These are phyloP conservation scores for Piloderma croceum DNA, from an alignment of 768 basidiomycete species.

Conservation along the genomic window DNA sequence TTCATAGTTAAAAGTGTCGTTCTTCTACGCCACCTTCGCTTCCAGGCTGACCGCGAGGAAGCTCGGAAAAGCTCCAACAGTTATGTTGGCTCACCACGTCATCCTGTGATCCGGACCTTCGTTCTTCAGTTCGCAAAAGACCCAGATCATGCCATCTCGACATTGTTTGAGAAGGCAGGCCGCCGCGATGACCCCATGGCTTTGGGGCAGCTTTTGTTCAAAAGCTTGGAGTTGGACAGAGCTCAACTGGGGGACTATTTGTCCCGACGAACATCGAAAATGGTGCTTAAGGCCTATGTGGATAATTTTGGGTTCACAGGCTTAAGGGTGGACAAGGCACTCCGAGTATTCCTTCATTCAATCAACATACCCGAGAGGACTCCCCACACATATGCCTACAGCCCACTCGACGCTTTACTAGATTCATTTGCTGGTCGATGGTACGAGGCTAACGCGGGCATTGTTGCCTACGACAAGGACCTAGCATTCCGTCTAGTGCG, in stretches of 20 bases:
- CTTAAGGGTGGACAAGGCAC: constrained; percentile 79
- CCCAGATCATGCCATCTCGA: constrained; percentile 72
- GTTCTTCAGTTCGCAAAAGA: constrained; percentile 74
- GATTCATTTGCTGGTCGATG: constrained; percentile 83
- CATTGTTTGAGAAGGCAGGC: constrained; percentile 58
- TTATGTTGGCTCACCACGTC: constrained; percentile 39
- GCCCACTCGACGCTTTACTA: constrained; percentile 53
- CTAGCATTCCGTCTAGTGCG: constrained; percentile 71
- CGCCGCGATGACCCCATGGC: constrained; percentile 60
- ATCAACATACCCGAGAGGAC: constrained; percentile 55
- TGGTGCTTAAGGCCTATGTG: constrained; percentile 76
- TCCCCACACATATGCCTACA: constrained; percentile 16
- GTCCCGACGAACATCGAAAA: constrained; percentile 63
- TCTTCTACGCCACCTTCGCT: constrained; percentile 61
- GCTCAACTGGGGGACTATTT: constrained; percentile 82
- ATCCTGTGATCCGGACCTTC: constrained; percentile 66
- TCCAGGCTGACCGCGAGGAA: constrained; percentile 66
- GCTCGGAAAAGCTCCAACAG: constrained; percentile 39
- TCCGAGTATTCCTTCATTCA: constrained; percentile 85
- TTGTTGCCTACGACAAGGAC: constrained; percentile 78
- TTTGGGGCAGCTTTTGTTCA: constrained; percentile 78
- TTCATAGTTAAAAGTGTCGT: constrained; percentile 90
- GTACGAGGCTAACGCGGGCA: constrained; percentile 81
- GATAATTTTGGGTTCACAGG: constrained; percentile 84
- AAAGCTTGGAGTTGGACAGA: constrained; percentile 77